A percentile compares a stretch with the other conserved stretches of the same genome.
Evolutionary conservation across 257 asterid species (phyloP).

Genomic region (Cinchona pubescens): DNA sequence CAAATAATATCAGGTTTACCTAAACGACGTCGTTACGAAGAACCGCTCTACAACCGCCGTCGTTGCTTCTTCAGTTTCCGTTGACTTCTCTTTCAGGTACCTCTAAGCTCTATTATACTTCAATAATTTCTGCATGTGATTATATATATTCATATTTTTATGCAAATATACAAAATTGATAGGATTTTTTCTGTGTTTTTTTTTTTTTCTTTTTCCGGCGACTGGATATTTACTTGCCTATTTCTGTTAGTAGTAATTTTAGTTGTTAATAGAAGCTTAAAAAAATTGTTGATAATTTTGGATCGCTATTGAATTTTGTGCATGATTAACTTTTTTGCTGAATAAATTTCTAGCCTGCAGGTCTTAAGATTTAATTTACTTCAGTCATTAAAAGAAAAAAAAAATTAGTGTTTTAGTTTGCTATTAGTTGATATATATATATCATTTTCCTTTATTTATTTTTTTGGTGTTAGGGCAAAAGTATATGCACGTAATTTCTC

Average conservation of each 20-base stretch:
- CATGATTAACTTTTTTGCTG: neutral
- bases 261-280: neutral
- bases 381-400: too few relatives aligned
- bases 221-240: neutral
- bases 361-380: slow-evolving; percentile 2
- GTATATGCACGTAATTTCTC: neutral
- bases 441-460: neutral
- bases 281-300: neutral
- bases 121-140: neutral
- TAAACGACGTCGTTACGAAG: slow-evolving; percentile 13
- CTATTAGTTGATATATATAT: neutral
- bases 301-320: slow-evolving; percentile 4
- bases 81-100: slow-evolving; percentile 19
- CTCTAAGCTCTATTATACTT: neutral
- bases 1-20: neutral
- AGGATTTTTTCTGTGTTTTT: neutral
- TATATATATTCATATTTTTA: neutral
- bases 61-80: neutral
- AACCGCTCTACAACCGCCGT: slow-evolving; percentile 13
- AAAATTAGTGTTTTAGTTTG: neutral
- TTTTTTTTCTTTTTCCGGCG: too few relatives aligned
- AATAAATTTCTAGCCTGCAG: neutral
- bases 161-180: neutral
- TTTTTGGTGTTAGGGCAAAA: neutral
- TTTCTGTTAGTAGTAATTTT: neutral